These are phyloP conservation scores for Trichoderma sp. DNA, from an alignment of 2,329 filamentous ascomycete species.

Conservation along the genomic window DNA sequence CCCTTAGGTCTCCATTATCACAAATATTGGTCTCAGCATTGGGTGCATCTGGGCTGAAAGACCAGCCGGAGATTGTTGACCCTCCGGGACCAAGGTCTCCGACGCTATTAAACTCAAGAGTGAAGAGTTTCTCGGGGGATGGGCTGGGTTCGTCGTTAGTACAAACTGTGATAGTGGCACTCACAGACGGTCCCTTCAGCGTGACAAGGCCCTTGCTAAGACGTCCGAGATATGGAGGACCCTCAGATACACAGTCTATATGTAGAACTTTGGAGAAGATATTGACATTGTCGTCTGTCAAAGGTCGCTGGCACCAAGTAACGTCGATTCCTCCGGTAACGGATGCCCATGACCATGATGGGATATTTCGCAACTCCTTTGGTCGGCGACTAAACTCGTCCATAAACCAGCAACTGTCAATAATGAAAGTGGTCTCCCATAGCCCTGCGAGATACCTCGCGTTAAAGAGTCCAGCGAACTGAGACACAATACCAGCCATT, in stretches of 20 bases:
- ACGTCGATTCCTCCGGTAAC: constrained; percentile 25
- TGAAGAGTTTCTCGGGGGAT: background rate
- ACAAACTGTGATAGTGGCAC: background rate
- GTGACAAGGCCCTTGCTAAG: constrained; percentile 20
- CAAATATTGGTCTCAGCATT: background rate
- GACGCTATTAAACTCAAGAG: background rate
- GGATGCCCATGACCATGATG: constrained; percentile 29
- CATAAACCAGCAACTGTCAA: constrained; percentile 27
- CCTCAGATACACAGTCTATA: constrained; percentile 25
- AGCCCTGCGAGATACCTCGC: constrained; percentile 26
- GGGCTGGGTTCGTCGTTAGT: background rate
- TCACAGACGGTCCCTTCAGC: background rate
- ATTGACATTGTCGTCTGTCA: constrained; percentile 12
- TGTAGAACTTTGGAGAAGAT: constrained; percentile 12
- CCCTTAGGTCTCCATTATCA: background rate
- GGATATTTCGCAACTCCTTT: constrained; percentile 20
- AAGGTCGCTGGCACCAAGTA: constrained; percentile 25
- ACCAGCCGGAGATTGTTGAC: background rate
- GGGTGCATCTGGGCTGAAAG: background rate
- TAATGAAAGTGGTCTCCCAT: constrained; percentile 26
- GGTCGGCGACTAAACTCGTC: constrained; percentile 22
- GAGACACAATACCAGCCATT: constrained; percentile 22
- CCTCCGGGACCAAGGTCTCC: background rate
- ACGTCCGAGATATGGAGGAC: constrained; percentile 22
- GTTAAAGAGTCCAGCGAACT: constrained; percentile 16